These are phyloP conservation scores for Podospora pseudopauciseta DNA, from an alignment of 495 filamentous ascomycete genomes.

Conservation along the genomic window DNA sequence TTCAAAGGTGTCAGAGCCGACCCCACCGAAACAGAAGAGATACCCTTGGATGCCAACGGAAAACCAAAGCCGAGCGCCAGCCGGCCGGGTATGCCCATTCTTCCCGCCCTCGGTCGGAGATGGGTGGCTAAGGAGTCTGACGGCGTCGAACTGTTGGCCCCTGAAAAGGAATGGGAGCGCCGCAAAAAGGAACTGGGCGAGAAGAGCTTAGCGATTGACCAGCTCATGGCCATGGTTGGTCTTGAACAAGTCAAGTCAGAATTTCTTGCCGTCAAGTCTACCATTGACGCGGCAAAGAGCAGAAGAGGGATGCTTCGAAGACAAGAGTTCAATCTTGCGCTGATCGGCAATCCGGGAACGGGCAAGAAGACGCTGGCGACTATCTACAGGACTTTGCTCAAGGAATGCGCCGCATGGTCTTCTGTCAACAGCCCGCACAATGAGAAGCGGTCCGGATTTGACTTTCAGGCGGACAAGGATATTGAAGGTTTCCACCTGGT, in stretches of 20 bases:
- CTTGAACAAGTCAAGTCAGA: constrained; percentile 58
- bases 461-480: not conserved
- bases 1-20: not conserved
- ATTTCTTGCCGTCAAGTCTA: constrained; percentile 54
- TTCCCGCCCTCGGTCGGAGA: constrained; percentile 1
- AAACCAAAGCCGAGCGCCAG: not conserved
- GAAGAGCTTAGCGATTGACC: constrained; percentile 4
- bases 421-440: constrained; percentile 23
- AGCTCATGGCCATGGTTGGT: constrained; percentile 58
- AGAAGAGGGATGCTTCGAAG: constrained; percentile 46
- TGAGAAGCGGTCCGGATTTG: not conserved
- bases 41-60: not conserved
- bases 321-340: constrained; percentile 52
- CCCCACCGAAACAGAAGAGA: not conserved
- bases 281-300: constrained; percentile 45
- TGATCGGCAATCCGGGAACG: constrained; percentile 65
- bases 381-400: constrained; percentile 57
- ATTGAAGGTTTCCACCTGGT: constrained; percentile 3
- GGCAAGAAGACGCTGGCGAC: constrained; percentile 67
- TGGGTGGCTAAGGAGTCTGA: not conserved
- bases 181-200: constrained; percentile 3
- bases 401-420: constrained; percentile 45
- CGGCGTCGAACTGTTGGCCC: not conserved
- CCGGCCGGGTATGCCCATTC: constrained; percentile 5
- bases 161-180: constrained; percentile 6